Conservation (phyloP, 2,329 filamentous ascomycete genomes). For the Claviceps spartinae region DNA sequence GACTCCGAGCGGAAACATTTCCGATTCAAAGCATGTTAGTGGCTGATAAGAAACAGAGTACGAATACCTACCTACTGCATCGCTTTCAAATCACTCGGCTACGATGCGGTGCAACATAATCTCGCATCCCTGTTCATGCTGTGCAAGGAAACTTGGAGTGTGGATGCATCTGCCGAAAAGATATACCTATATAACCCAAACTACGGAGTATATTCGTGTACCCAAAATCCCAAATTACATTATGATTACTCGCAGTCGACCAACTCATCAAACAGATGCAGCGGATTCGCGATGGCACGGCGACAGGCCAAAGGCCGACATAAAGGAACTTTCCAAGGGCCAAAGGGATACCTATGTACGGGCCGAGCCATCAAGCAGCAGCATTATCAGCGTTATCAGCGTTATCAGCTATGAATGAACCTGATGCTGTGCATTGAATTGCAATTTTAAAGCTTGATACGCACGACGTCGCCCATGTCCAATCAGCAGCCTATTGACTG, state of each 20-base stretch:
- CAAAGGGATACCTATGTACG: not conserved
- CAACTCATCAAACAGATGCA: not conserved
- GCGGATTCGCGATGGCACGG: not conserved
- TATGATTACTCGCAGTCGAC: not conserved
- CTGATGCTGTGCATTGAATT: not conserved
- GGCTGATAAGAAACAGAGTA: not conserved
- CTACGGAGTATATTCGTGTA: no score
- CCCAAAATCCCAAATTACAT: no score
- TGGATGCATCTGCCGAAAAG: not conserved
- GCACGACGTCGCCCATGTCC: not conserved
- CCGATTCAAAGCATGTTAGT: not conserved
- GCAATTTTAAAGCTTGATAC: conserved; percentile 1
- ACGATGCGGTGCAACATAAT: not conserved
- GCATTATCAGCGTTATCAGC: not conserved
- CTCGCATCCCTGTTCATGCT: not conserved
- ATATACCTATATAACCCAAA: not conserved
- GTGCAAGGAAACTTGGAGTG: not conserved
- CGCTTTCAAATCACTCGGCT: not conserved
- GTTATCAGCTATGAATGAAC: not conserved
- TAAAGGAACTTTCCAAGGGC: not conserved
- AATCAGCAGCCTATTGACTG: not conserved
- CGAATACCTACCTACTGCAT: no score
- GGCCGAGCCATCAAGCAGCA: not conserved
- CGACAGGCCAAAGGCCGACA: not conserved
- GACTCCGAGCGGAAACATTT: not conserved